phyloP scores from a whole-genome alignment of 2,329 filamentous ascomycete species.

The Cordyceps tenuipes region DNA sequence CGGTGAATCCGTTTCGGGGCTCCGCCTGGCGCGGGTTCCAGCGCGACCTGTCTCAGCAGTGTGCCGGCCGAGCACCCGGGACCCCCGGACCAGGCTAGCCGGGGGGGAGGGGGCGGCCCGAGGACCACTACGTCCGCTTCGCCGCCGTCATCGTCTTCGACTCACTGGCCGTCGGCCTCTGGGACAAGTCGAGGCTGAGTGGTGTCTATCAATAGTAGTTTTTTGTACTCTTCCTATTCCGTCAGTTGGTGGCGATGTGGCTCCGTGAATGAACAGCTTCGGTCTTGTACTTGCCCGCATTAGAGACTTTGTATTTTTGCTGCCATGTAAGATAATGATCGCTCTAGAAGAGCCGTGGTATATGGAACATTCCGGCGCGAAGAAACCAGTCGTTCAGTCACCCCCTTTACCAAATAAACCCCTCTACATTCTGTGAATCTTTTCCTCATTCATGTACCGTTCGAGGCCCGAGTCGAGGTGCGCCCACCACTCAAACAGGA shows the following conservation, averaged over 20 bases:
- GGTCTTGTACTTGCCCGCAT: neutral
- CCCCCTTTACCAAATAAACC: too few relatives aligned
- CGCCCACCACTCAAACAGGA: slow-evolving; percentile 98
- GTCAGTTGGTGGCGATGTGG: neutral
- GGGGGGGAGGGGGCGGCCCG: too few relatives aligned
- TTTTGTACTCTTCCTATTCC: neutral
- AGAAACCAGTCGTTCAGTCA: neutral
- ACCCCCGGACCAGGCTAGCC: slow-evolving; percentile 26
- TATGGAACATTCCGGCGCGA: neutral
- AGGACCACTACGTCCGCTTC: slow-evolving; percentile 33
- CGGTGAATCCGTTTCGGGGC: slow-evolving; percentile 25
- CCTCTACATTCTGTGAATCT: slow-evolving; percentile 72
- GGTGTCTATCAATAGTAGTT: neutral
- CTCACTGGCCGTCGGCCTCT: slow-evolving; percentile 26
- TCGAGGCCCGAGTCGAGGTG: slow-evolving; percentile 74
- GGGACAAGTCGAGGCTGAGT: slow-evolving; percentile 18
- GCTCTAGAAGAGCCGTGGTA: slow-evolving; percentile 8
- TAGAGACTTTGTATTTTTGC: neutral
- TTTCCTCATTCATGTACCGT: slow-evolving; percentile 75
- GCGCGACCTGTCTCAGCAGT: slow-evolving; percentile 22
- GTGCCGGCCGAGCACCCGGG: slow-evolving; percentile 17
- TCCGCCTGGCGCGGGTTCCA: slow-evolving; percentile 30
- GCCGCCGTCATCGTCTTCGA: slow-evolving; percentile 27
- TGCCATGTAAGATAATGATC: slow-evolving; percentile 2
- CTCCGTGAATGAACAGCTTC: neutral